These are phyloP conservation scores for Farysia itapuensis DNA, from an alignment of 1,284 basidiomycete genomes.

Conservation along the genomic window DNA sequence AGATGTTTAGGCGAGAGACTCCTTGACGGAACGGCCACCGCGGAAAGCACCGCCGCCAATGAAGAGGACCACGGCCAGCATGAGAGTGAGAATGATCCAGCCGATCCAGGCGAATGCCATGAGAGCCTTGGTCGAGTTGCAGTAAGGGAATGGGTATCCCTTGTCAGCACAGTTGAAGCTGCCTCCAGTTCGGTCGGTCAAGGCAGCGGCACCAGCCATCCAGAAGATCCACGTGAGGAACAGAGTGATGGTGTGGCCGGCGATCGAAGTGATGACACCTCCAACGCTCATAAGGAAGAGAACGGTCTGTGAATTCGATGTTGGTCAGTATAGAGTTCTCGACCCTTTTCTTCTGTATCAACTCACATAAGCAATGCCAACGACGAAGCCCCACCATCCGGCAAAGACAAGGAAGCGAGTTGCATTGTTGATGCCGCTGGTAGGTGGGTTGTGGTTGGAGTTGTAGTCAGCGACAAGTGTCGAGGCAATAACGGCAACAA, in stretches of 20 bases:
- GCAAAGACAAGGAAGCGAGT: conserved; percentile 54
- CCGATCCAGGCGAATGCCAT: conserved; percentile 57
- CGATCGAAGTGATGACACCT: conserved; percentile 57
- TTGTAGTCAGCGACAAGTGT: conserved; percentile 50
- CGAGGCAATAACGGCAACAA: conserved; percentile 55
- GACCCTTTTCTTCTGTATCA: no score
- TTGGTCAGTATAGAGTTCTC: no score
- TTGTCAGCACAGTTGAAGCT: conserved; percentile 18
- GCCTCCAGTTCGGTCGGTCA: conserved; percentile 44
- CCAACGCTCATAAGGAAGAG: conserved; percentile 56
- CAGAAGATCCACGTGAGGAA: conserved; percentile 56
- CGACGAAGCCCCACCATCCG: conserved; percentile 57
- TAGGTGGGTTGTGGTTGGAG: conserved; percentile 38
- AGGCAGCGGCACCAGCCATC: conserved; percentile 50
- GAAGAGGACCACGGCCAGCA: conserved; percentile 48
- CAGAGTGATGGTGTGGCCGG: conserved; percentile 51
- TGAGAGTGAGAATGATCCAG: conserved; percentile 48
- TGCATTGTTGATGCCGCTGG: conserved; percentile 26
- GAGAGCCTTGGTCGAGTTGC: conserved; percentile 52
- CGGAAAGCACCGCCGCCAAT: conserved; percentile 55
- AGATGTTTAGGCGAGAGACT: conserved; percentile 42
- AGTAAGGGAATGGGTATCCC: conserved; percentile 38
- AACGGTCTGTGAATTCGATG: conserved; percentile 26
- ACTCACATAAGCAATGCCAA: conserved; percentile 52
- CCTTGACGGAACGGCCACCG: conserved; percentile 56